Percentiles rank a stretch among this genome's conserved stretches.
Conservation (phyloP, 345 rosid genomes). For the Syzygium grande region DNA sequence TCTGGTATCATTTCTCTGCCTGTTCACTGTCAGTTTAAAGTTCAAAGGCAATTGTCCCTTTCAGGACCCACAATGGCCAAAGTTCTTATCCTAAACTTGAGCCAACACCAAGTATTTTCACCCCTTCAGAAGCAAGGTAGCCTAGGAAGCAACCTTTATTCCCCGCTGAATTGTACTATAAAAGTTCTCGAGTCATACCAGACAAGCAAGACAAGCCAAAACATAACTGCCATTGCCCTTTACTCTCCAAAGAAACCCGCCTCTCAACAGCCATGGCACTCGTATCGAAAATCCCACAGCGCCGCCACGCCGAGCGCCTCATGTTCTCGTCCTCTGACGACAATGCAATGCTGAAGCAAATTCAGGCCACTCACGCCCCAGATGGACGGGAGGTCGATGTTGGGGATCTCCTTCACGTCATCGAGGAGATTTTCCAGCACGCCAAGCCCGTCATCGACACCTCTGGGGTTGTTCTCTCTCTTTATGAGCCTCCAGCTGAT, state of each 20-base stretch:
- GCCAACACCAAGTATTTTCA: constrained; percentile 9
- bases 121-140: constrained; percentile 42
- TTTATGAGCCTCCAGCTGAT: background rate
- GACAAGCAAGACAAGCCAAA: background rate
- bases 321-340: constrained; percentile 46
- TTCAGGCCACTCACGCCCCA: constrained; percentile 51
- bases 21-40: background rate
- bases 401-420: constrained; percentile 29
- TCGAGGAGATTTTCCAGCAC: constrained; percentile 40
- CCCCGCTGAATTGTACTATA: background rate
- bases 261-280: background rate
- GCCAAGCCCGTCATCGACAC: constrained; percentile 3
- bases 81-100: background rate
- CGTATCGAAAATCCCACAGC: background rate
- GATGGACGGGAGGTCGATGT: constrained; percentile 37
- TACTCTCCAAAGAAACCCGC: background rate
- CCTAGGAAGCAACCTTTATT: background rate
- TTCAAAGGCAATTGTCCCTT: background rate
- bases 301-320: constrained; percentile 5
- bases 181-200: background rate
- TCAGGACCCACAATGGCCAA: background rate
- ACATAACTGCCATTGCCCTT: background rate
- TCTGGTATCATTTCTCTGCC: background rate
- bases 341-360: constrained; percentile 41
- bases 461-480: background rate